These are phyloP conservation scores for Leccinum disarticulatum DNA, from an alignment of 768 basidiomycete species.

Conservation along the genomic window DNA sequence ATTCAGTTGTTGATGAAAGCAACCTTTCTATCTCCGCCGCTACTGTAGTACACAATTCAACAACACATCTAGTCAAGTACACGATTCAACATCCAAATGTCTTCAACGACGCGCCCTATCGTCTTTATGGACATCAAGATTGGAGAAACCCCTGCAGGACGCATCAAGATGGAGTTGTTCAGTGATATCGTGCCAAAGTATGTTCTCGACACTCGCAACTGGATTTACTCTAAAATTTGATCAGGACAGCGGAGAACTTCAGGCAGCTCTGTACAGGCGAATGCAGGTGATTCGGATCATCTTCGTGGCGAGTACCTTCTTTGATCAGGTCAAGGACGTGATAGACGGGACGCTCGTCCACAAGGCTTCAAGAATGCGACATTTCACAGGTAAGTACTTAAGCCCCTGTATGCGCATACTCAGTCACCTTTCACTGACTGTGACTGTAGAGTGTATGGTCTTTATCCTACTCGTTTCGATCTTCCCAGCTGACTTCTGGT, in stretches of 20 bases:
- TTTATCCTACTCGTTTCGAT: slow-evolving; percentile 3
- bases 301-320: neutral
- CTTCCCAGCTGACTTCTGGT: slow-evolving; percentile 7
- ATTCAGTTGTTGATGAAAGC: neutral
- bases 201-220: slow-evolving; percentile 22
- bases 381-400: slow-evolving; percentile 74
- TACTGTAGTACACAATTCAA: neutral
- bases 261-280: slow-evolving; percentile 98
- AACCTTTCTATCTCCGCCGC: neutral
- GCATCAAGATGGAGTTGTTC: slow-evolving; percentile 97
- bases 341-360: slow-evolving; percentile 63
- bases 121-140: slow-evolving; percentile 98
- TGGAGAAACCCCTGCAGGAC: slow-evolving; percentile 92
- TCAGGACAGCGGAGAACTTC: slow-evolving; percentile 96
- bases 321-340: slow-evolving; percentile 17
- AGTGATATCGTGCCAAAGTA: slow-evolving; percentile 95
- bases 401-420: slow-evolving; percentile 1
- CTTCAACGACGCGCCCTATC: slow-evolving; percentile 67
- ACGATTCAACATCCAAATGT: slow-evolving; percentile 30
- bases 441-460: slow-evolving; percentile 63
- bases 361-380: slow-evolving; percentile 91
- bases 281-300: slow-evolving; percentile 57
- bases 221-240: slow-evolving; percentile 4
- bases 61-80: neutral
- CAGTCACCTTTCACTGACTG: slow-evolving; percentile 7